Evolutionary conservation across 2,329 filamentous ascomycete genomes (phyloP), one percentile per base, ranked within the genome.

Genomic region (Cytospora piceicola): DNA sequence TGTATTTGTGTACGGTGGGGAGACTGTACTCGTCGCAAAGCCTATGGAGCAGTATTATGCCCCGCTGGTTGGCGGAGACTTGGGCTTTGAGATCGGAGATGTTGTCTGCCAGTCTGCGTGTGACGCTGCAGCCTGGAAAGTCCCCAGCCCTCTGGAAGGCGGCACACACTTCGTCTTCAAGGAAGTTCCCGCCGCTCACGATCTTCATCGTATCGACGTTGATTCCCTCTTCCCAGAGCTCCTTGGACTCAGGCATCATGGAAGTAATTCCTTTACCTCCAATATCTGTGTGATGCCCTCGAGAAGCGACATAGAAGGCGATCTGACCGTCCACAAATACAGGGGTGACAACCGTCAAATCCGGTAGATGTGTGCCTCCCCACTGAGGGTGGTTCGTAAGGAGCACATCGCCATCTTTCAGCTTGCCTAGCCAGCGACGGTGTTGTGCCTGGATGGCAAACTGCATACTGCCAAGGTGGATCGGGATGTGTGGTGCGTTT

Each of bases 181-280:
- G 63, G 58, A 80, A 79, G 12, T 74, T 65, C 29, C 76, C 75
- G 17, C 72, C 71, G 11, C 74, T 78, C 42, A 78, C 75, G 8
- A 78, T 73, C 64, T 77, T 77, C 71, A 78, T 75, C 0, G 76
- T 73, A 7, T 74, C 74, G 36, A 81, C 77, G 14, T 74, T 76
- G 39, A 78, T 74, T 5, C 80, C 80, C 63, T 82, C 80, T 66
- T 82, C 76, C 77, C 78, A 81, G 4, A 81, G 69, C 67, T 77
- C 74, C 12, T 71, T 78, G 9, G 75, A 77, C 42, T 79, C 76
- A 3, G 78, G 77, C 68, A 77, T 77, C 79, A 81, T 81, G 5
- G 75, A 77, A 3, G 75, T 77, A 11, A 76, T 77, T 6, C 75
- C 73, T 24, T 76, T 76, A 1, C 78, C 78, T 20, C 66, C 76